Evolutionary conservation across 352 stramenopile genomes (phyloP).

Genomic region (Globisporangium recalcitrans): DNA sequence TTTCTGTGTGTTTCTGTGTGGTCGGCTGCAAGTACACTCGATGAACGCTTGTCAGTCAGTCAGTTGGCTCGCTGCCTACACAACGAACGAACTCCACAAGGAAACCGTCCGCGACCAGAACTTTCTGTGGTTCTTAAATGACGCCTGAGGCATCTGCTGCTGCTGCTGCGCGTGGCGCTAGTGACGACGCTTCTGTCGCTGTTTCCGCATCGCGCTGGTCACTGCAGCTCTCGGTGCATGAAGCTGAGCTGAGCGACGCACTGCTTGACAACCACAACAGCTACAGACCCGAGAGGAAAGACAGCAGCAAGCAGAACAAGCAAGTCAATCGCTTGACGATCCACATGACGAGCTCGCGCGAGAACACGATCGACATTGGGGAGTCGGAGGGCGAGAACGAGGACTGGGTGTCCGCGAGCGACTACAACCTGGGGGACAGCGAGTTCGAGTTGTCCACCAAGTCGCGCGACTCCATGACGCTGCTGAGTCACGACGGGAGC

Average conservation of each 20-base stretch:
- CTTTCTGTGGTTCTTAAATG: neutral
- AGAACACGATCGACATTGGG: constrained; percentile 6
- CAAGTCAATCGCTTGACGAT: neutral
- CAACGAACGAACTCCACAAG: neutral
- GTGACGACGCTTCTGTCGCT: neutral
- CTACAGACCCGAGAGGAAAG: neutral
- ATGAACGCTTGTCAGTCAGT: neutral
- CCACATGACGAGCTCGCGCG: neutral
- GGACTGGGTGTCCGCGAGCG: constrained; percentile 6
- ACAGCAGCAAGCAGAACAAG: neutral
- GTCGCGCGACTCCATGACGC: constrained; percentile 2
- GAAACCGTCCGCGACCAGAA: neutral
- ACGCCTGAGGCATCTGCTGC: neutral
- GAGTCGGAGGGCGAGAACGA: constrained; percentile 5
- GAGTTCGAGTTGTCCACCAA: constrained; percentile 12
- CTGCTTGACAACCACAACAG: constrained; percentile 1
- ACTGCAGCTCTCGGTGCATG: neutral
- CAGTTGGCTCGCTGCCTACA: neutral
- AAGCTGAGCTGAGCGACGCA: neutral
- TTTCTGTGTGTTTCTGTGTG: neutral
- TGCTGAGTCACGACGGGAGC: constrained; percentile 17
- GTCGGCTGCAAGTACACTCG: too few relatives aligned
- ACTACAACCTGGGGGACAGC: constrained; percentile 8
- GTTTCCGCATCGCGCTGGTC: neutral
- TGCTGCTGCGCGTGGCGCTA: neutral